A percentile compares a stretch with the other conserved stretches of the same genome.
These are phyloP conservation scores for Dalbergia oliveri DNA, from an alignment of 306 rosid genomes.

Conservation along the genomic window DNA sequence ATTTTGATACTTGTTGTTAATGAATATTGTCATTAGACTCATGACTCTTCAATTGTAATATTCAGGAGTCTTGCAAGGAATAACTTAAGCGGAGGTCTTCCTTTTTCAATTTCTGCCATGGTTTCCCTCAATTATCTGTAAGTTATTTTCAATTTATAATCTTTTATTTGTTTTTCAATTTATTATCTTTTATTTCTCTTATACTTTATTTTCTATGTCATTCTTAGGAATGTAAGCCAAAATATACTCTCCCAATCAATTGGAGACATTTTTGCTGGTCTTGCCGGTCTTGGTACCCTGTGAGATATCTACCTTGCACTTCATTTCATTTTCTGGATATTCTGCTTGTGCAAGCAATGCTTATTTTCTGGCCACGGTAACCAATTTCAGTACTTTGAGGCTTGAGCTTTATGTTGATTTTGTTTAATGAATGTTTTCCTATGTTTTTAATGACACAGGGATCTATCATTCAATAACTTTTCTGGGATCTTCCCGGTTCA, in stretches of 20 bases:
- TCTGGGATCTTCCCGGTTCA: conserved; percentile 87
- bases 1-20: conserved; percentile 19
- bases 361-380: conserved; percentile 9
- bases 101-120: conserved; percentile 86
- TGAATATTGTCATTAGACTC: conserved; percentile 7
- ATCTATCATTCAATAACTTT: conserved; percentile 81
- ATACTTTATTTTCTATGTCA: conserved; percentile 24
- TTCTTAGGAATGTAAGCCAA: conserved; percentile 77
- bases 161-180: conserved; percentile 34
- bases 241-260: conserved; percentile 69
- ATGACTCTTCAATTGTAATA: conserved; percentile 15
- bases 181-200: conserved; percentile 19
- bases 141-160: conserved; percentile 52
- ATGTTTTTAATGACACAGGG: conserved; percentile 62
- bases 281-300: conserved; percentile 69
- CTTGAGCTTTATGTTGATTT: conserved; percentile 17
- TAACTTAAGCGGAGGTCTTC: conserved; percentile 87
- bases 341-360: neutral
- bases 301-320: conserved; percentile 55
- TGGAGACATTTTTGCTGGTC: conserved; percentile 72
- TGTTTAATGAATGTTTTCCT: conserved; percentile 35
- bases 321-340: conserved; percentile 16
- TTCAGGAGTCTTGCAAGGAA: conserved; percentile 83
- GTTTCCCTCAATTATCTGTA: conserved; percentile 76
- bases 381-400: neutral